phyloP scores from a whole-genome alignment of 1,284 basidiomycete species.

The Trametes hirsuta region DNA sequence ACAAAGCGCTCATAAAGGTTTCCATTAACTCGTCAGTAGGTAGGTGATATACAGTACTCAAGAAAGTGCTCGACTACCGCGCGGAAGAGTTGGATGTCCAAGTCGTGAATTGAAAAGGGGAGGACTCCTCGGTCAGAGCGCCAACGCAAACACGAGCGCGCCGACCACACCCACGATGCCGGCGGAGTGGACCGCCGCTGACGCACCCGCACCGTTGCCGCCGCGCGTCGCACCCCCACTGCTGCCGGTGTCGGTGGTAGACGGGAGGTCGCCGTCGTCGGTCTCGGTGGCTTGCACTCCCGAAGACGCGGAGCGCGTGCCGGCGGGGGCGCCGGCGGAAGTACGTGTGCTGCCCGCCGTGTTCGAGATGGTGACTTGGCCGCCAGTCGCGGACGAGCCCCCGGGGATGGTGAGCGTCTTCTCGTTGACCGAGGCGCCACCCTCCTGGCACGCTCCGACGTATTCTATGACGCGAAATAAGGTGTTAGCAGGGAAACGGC shows the following conservation, averaged over 20 bases:
- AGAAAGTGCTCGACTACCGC: too few relatives aligned
- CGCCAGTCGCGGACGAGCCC: background rate
- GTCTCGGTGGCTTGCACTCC: background rate
- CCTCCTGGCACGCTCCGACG: constrained; percentile 7
- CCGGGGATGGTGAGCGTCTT: constrained; percentile 15
- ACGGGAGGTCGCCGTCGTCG: background rate
- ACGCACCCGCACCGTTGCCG: constrained; percentile 6
- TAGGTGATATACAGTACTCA: too few relatives aligned
- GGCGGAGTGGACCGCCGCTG: background rate
- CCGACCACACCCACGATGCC: constrained; percentile 8
- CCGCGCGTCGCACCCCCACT: background rate
- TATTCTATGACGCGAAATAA: constrained; percentile 3
- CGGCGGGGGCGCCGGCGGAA: background rate
- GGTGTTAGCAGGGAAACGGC: background rate
- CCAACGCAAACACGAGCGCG: background rate
- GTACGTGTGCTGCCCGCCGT: background rate
- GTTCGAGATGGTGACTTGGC: background rate
- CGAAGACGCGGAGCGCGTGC: background rate
- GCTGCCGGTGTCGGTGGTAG: background rate
- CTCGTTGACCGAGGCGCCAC: background rate
- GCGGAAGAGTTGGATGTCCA: too few relatives aligned
- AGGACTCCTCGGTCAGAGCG: background rate
- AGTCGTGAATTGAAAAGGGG: too few relatives aligned
- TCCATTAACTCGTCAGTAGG: too few relatives aligned
- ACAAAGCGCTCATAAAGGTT: too few relatives aligned